A percentile compares a stretch with the other conserved stretches of the same genome.
Conservation (phyloP, 1,139 yeast species). For the Saccharomycopsis hybrid region DNA sequence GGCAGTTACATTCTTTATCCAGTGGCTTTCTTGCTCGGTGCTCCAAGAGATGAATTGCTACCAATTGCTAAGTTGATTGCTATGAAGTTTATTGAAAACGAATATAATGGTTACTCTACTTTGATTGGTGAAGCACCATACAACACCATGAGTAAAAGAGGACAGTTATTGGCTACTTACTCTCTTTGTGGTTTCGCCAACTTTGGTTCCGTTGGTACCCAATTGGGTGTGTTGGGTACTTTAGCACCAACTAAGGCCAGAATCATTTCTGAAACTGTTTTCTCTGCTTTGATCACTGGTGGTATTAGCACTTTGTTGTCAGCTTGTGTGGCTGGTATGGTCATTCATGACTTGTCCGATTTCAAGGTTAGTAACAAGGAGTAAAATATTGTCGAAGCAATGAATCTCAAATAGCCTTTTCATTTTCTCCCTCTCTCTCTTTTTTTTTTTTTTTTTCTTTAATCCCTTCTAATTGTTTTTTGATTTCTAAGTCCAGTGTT, state of each 20-base stretch:
- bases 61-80: slow-evolving; percentile 49
- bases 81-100: slow-evolving; percentile 56
- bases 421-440: background rate
- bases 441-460: background rate
- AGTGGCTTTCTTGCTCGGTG: slow-evolving; percentile 54
- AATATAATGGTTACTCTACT: slow-evolving; percentile 50
- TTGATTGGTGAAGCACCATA: slow-evolving; percentile 42
- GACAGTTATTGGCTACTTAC: slow-evolving; percentile 54
- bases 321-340: slow-evolving; percentile 67
- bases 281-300: slow-evolving; percentile 50
- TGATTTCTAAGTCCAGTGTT: background rate
- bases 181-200: slow-evolving; percentile 64
- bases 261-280: slow-evolving; percentile 43
- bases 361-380: slow-evolving; percentile 17
- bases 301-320: slow-evolving; percentile 50
- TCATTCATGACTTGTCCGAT: slow-evolving; percentile 42
- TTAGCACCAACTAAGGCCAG: slow-evolving; percentile 48
- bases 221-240: slow-evolving; percentile 55
- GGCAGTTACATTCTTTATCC: slow-evolving; percentile 57
- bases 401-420: background rate
- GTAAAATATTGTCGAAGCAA: background rate
- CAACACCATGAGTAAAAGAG: slow-evolving; percentile 45
- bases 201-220: slow-evolving; percentile 59
- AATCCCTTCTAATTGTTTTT: background rate
- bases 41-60: slow-evolving; percentile 51